Evolutionary conservation across 108 stramenopile genomes (phyloP).

Genomic region (Fragilaria radians): DNA sequence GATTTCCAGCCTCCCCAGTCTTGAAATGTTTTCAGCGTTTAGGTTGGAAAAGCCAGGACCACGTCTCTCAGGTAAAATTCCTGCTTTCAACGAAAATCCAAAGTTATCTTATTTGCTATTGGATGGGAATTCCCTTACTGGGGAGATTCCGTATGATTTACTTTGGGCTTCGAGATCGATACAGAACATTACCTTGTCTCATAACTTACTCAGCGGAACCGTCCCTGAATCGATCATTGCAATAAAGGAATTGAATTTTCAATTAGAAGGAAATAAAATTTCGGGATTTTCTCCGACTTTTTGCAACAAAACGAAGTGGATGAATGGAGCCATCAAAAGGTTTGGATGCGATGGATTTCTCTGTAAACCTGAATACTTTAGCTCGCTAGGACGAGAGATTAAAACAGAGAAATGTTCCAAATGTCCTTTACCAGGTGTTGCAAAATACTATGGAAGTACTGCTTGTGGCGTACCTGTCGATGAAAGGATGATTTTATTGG

Average conservation of each 20-base stretch:
- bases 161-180: constrained; percentile 11
- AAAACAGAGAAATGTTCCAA: not conserved
- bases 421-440: constrained; percentile 24
- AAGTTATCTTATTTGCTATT: constrained; percentile 15
- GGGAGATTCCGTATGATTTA: constrained; percentile 28
- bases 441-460: constrained; percentile 23
- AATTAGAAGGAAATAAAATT: constrained; percentile 53
- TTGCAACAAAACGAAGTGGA: constrained; percentile 41
- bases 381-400: constrained; percentile 8
- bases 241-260: constrained; percentile 28
- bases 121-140: constrained; percentile 26
- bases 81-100: constrained; percentile 17
- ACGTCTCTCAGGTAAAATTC: constrained; percentile 18
- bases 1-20: constrained; percentile 3
- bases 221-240: constrained; percentile 25
- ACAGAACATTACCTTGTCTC: constrained; percentile 22
- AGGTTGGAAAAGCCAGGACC: not conserved
- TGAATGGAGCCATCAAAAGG: constrained; percentile 21
- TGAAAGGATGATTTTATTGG: constrained; percentile 42
- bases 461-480: constrained; percentile 12
- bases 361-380: constrained; percentile 38
- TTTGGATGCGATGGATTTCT: constrained; percentile 38
- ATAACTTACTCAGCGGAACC: constrained; percentile 36
- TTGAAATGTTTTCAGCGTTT: constrained; percentile 34
- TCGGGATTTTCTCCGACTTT: constrained; percentile 25